Evolutionary conservation across 768 basidiomycete genomes (phyloP).

Genomic region (Boletus edulis): DNA sequence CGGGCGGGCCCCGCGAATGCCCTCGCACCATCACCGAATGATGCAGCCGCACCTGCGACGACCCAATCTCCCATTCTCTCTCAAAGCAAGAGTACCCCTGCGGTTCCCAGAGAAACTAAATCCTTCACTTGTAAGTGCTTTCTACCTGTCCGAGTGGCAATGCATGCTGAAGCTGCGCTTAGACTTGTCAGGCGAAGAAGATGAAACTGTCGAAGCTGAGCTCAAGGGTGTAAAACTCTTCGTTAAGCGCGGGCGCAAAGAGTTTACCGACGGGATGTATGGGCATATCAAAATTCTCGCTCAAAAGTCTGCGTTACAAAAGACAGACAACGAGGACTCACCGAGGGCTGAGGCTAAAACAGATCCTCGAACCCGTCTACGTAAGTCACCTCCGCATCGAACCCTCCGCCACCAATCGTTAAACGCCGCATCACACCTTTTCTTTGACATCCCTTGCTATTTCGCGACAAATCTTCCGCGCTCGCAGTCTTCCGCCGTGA

Average conservation of each 20-base stretch:
- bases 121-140: conserved; percentile 16
- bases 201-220: conserved; percentile 54
- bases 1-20: conserved; percentile 1
- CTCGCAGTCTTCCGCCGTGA: conserved; percentile 65
- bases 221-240: conserved; percentile 62
- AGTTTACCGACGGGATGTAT: conserved; percentile 57
- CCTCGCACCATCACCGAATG: conserved; percentile 23
- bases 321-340: not conserved
- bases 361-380: conserved; percentile 27
- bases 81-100: not conserved
- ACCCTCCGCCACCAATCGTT: conserved; percentile 20
- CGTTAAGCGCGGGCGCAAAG: conserved; percentile 35
- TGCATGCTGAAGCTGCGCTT: not conserved
- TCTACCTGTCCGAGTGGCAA: not conserved
- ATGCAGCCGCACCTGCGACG: not conserved
- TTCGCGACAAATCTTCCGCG: not conserved
- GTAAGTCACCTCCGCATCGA: conserved; percentile 27
- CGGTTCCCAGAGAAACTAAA: conserved; percentile 5
- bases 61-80: not conserved
- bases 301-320: conserved; percentile 19
- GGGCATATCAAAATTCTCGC: conserved; percentile 62
- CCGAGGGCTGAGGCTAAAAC: conserved; percentile 5
- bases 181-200: conserved; percentile 61
- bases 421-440: conserved; percentile 6
- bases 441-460: not conserved